Conservation (phyloP, 805 yeast species). For the Myxozyma nipponensis region DNA sequence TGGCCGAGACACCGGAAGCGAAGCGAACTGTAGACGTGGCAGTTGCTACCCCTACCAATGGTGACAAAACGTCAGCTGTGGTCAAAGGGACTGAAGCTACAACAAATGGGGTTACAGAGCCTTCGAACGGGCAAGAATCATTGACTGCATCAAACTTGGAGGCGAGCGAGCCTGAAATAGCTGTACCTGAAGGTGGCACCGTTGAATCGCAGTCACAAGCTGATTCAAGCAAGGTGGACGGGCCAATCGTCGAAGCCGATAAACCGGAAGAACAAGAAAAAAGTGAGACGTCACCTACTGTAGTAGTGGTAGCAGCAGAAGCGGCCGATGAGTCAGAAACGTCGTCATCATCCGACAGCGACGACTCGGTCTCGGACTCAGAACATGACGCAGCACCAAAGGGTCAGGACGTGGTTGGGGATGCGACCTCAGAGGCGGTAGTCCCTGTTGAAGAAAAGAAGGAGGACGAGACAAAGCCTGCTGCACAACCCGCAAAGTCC, state of each 20-base stretch:
- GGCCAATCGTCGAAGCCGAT: neutral
- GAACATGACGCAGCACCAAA: slow-evolving; percentile 2
- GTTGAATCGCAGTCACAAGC: neutral
- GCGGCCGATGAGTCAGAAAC: neutral
- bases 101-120: neutral
- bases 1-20: neutral
- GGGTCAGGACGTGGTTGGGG: neutral
- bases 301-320: neutral
- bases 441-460: neutral
- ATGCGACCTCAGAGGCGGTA: neutral
- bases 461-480: neutral
- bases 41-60: neutral
- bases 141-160: neutral
- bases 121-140: neutral
- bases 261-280: neutral
- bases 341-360: neutral
- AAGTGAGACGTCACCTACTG: neutral
- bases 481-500: neutral
- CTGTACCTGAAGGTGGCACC: neutral
- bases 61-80: neutral
- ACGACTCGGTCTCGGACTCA: neutral
- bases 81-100: neutral
- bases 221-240: neutral
- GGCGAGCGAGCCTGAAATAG: neutral
- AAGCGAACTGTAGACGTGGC: too few species aligned